phyloP scores from a whole-genome alignment of 345 rosid genomes.

The Nasturtium officinale region DNA sequence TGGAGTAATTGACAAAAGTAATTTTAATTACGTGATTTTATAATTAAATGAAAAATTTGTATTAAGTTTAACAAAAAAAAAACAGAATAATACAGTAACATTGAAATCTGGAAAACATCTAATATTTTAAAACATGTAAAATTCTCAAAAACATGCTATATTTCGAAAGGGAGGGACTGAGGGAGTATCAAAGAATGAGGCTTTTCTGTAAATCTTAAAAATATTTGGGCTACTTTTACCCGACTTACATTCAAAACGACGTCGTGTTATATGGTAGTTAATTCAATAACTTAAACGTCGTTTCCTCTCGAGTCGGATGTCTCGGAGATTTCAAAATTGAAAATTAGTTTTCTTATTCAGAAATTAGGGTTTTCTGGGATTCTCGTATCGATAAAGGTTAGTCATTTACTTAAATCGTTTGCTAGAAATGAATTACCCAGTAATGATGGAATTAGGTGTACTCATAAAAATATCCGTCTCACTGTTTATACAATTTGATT shows the following conservation, averaged over 20 bases:
- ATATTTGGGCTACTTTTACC: background rate
- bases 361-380: constrained; percentile 34
- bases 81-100: too few relatives aligned
- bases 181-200: background rate
- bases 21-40: too few relatives aligned
- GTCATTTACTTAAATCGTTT: background rate
- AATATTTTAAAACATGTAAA: too few relatives aligned
- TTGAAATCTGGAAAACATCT: too few relatives aligned
- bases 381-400: constrained; percentile 23
- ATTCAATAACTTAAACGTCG: constrained; percentile 3
- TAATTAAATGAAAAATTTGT: too few relatives aligned
- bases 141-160: too few relatives aligned
- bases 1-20: too few relatives aligned
- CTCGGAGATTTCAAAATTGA: background rate
- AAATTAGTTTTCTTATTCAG: constrained; percentile 10
- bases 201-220: background rate
- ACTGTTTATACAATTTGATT: background rate
- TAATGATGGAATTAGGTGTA: background rate
- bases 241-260: background rate
- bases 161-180: too few relatives aligned
- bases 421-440: background rate
- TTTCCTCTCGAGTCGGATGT: background rate
- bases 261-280: background rate
- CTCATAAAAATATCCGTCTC: background rate
- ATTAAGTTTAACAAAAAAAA: too few relatives aligned